These are phyloP conservation scores for Trametes cubensis DNA, from an alignment of 768 basidiomycete species.

Conservation along the genomic window DNA sequence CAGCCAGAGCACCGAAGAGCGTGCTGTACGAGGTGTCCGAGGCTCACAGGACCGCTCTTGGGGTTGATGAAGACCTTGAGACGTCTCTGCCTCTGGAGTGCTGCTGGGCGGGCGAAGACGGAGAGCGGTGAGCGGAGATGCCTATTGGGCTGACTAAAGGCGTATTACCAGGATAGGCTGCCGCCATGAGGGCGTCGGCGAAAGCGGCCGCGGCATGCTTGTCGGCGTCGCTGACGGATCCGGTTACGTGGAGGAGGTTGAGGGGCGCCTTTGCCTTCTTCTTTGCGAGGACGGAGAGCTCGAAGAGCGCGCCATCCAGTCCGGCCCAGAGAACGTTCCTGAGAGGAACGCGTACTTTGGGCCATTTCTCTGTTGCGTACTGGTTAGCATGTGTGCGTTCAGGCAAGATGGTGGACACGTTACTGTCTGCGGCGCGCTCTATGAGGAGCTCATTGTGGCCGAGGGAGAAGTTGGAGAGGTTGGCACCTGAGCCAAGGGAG, in stretches of 20 bases:
- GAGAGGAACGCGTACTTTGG: conserved; percentile 38
- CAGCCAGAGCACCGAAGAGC: neutral
- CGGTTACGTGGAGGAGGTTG: conserved; percentile 47
- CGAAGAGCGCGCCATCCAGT: conserved; percentile 40
- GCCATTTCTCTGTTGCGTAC: conserved; percentile 29
- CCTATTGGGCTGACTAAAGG: neutral
- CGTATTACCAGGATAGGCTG: conserved; percentile 62
- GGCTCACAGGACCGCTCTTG: conserved; percentile 68
- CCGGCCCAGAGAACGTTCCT: conserved; percentile 60
- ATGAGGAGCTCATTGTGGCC: conserved; percentile 34
- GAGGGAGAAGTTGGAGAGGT: conserved; percentile 32
- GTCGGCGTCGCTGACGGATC: conserved; percentile 43
- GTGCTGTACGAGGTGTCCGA: neutral
- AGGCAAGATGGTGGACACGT: neutral
- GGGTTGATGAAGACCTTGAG: conserved; percentile 82
- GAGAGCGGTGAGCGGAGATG: conserved; percentile 6
- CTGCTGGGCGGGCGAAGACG: conserved; percentile 31
- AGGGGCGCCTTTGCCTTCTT: conserved; percentile 44
- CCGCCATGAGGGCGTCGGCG: conserved; percentile 54
- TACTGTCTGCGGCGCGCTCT: conserved; percentile 27
- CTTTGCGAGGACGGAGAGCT: conserved; percentile 55
- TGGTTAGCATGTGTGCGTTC: neutral
- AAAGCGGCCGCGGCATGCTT: conserved; percentile 47
- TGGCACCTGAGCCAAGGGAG: conserved; percentile 9
- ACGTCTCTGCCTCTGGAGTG: conserved; percentile 54